A percentile compares a stretch with the other conserved stretches of the same genome.
Conservation (phyloP, 495 filamentous ascomycete genomes). For the Amniculicola lignicola region DNA sequence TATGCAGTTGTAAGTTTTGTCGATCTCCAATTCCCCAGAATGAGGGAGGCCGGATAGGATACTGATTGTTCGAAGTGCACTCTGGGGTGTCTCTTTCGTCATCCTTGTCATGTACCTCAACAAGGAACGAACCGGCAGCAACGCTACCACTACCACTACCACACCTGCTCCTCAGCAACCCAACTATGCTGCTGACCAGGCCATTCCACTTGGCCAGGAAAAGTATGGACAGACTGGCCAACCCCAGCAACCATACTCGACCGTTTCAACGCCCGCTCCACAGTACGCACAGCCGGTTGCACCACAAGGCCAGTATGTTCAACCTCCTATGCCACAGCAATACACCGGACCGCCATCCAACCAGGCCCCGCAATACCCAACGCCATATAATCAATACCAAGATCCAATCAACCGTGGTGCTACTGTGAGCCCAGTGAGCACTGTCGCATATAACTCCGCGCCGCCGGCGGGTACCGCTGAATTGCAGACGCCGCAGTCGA, state of each 20-base stretch:
- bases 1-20: slow-evolving; percentile 20
- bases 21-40: neutral
- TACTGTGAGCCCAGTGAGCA: slow-evolving; percentile 20
- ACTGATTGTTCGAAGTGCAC: slow-evolving; percentile 11
- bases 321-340: slow-evolving; percentile 4
- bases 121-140: slow-evolving; percentile 9
- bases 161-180: slow-evolving; percentile 2
- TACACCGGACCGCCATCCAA: neutral
- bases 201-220: slow-evolving; percentile 10
- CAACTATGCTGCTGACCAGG: neutral
- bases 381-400: slow-evolving; percentile 3
- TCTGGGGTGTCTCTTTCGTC: slow-evolving; percentile 10
- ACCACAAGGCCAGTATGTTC: slow-evolving; percentile 10
- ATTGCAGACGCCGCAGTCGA: slow-evolving; percentile 6
- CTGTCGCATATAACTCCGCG: neutral
- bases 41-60: neutral
- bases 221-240: slow-evolving; percentile 8
- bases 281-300: slow-evolving; percentile 15
- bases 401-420: slow-evolving; percentile 18
- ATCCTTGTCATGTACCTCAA: slow-evolving; percentile 18
- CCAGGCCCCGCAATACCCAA: neutral
- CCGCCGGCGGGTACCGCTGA: slow-evolving; percentile 3
- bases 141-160: neutral
- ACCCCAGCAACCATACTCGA: slow-evolving; percentile 1
- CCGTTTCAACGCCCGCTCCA: slow-evolving; percentile 3